phyloP scores from a whole-genome alignment of 257 asterid genomes.

The Plantago ovata region DNA sequence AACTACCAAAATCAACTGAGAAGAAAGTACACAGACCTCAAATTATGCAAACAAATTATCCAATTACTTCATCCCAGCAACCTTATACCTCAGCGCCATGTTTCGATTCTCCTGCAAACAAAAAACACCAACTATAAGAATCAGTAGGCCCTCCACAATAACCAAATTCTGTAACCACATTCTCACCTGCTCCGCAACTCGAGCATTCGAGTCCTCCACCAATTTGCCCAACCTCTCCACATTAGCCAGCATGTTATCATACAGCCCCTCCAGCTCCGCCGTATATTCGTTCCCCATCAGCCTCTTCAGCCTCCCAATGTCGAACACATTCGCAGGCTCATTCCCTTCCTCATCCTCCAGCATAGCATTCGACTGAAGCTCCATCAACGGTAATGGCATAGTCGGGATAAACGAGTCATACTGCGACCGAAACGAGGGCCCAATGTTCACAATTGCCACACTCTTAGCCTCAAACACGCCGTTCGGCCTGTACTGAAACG shows the following conservation, averaged over 20 bases:
- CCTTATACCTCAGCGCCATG: constrained; percentile 67
- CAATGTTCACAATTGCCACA: constrained; percentile 59
- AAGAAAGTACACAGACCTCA: constrained; percentile 22
- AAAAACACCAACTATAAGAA: constrained; percentile 10
- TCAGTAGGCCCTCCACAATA: neutral
- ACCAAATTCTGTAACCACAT: neutral
- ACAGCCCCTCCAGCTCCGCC: constrained; percentile 70
- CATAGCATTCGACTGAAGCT: constrained; percentile 48
- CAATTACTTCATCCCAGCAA: constrained; percentile 80
- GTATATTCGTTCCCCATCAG: constrained; percentile 57
- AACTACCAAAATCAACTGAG: too few relatives aligned
- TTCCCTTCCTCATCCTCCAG: constrained; percentile 72
- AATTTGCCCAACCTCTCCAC: constrained; percentile 53
- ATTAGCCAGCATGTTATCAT: constrained; percentile 72
- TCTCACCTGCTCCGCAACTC: constrained; percentile 75
- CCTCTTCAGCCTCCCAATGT: constrained; percentile 49
- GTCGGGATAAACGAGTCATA: constrained; percentile 67
- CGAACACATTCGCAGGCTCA: constrained; percentile 61
- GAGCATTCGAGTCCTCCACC: constrained; percentile 67
- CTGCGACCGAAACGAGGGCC: constrained; percentile 77
- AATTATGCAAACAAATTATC: constrained; percentile 8
- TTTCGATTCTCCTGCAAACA: constrained; percentile 63
- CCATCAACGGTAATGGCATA: constrained; percentile 62
- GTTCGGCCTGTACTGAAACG: constrained; percentile 39
- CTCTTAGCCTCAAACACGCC: constrained; percentile 58